Base-by-base conservation (phyloP, 331 rosid species). In the Phaseolus coccineus region DNA sequence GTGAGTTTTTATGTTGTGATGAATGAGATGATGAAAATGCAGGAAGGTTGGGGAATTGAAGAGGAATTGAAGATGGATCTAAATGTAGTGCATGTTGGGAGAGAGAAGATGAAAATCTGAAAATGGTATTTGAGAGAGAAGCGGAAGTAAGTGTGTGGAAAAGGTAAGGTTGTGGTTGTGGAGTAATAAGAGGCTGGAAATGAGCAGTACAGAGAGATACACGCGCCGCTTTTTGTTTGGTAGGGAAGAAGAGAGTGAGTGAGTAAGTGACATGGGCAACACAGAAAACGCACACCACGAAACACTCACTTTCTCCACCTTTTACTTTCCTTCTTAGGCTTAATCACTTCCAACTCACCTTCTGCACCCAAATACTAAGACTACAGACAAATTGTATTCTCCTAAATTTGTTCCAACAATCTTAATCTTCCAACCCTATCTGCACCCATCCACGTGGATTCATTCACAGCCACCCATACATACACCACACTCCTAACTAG, bases 201-300 rank as follows among this genome's bases (percentile, higher is more conserved):
- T 58, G 12, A 75, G 79, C 74, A 47, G 46, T 25, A 73, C 57
- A 39, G 80, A 87, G 76, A 84, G 52, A 58, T 57, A 55, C 70
- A 85, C 82, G 84, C 93, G 81, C 81, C 42, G 69, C 68, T 69
- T 31, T 87, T 81, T 74, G 19, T 76, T 35, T 74, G 79, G 19
- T 42, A 42, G 3, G 14, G 4, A 19, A 4, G 3, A 4, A 56
- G 39, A 68, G 81, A 6, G 10, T 39, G 44, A 39, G 44, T 35
- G 12, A 6, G 9, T 6, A 2, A 6, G 11, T 40, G 46, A 40
- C 46, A 9, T 40, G 10, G 46, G 3, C 46, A 40, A 37, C 42
- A 37, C 42, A 37, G 8, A 37, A 5, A 30, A 30, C 31, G 2
- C 31, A 30, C 31, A 30, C 31, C 35, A 31, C 35, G 6, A 37